Conservation (phyloP, 2,329 filamentous ascomycete genomes). For the Colletotrichum cuscutae region DNA sequence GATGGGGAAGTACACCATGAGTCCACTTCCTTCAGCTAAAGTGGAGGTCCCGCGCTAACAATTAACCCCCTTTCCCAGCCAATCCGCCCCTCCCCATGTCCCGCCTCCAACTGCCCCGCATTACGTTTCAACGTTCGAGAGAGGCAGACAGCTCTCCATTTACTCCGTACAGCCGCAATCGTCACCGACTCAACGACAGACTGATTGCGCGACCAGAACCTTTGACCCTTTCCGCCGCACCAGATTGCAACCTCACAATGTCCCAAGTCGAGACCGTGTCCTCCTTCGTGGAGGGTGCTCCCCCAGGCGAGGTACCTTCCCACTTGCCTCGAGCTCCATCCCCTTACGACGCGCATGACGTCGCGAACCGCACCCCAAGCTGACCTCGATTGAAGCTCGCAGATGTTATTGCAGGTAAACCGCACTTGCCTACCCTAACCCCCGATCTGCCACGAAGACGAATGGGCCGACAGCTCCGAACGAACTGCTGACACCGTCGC, state of each 20-base stretch:
- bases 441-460: neutral
- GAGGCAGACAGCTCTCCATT: constrained; percentile 3
- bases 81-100: constrained; percentile 17
- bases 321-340: neutral
- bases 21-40: neutral
- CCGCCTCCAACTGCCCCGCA: constrained; percentile 34
- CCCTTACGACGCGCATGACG: constrained; percentile 15
- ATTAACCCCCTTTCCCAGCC: constrained; percentile 28
- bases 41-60: constrained; percentile 30
- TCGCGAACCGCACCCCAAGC: constrained; percentile 31
- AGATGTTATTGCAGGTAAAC: constrained; percentile 86
- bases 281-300: constrained; percentile 92
- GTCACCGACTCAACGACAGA: constrained; percentile 1
- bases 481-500: constrained; percentile 23
- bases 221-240: neutral
- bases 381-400: constrained; percentile 68
- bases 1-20: neutral
- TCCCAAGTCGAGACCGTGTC: constrained; percentile 70
- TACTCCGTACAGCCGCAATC: constrained; percentile 1
- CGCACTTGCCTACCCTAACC: neutral
- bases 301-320: constrained; percentile 88
- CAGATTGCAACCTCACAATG: constrained; percentile 41
- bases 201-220: neutral
- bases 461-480: neutral
- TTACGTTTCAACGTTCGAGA: constrained; percentile 32